These are phyloP conservation scores for Schizophyllum commune DNA, from an alignment of 1,284 basidiomycete species.

Conservation along the genomic window DNA sequence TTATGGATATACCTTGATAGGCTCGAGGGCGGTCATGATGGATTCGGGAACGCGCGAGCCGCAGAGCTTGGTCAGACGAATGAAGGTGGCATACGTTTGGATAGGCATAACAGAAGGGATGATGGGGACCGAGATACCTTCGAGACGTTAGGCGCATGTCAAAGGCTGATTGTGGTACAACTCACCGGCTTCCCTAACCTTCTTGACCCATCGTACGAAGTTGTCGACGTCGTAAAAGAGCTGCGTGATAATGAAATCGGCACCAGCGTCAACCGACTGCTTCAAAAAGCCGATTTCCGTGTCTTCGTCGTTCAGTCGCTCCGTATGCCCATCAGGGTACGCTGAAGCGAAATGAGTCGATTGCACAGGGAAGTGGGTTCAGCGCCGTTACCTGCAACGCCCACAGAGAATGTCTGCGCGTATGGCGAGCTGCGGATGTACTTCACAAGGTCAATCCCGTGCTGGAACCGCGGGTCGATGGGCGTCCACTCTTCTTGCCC, in stretches of 20 bases:
- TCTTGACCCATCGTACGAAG: constrained; percentile 74
- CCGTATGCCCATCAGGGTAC: constrained; percentile 90
- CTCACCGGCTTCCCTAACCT: constrained; percentile 66
- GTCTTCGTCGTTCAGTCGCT: constrained; percentile 54
- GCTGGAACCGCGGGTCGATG: constrained; percentile 79
- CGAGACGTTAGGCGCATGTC: constrained; percentile 7
- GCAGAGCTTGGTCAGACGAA: constrained; percentile 85
- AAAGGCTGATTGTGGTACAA: constrained; percentile 5
- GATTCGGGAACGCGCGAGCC: constrained; percentile 72
- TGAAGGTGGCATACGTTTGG: constrained; percentile 92
- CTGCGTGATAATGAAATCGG: constrained; percentile 95
- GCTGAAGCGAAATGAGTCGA: constrained; percentile 32
- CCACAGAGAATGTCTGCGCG: constrained; percentile 84
- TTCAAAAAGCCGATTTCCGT: constrained; percentile 77
- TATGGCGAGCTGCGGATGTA: constrained; percentile 84
- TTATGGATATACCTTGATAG: constrained; percentile 62
- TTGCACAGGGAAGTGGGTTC: constrained; percentile 3
- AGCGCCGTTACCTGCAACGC: constrained; percentile 64
- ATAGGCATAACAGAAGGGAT: constrained; percentile 98
- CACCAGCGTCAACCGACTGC: constrained; percentile 90
- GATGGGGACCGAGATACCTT: constrained; percentile 83
- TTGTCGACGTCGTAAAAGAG: constrained; percentile 93
- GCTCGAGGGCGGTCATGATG: constrained; percentile 66
- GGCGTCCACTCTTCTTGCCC: constrained; percentile 91
- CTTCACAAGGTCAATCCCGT: constrained; percentile 84